These are phyloP conservation scores for Debaryomyces nepalensis DNA, from an alignment of 1,139 yeast species.

Conservation along the genomic window DNA sequence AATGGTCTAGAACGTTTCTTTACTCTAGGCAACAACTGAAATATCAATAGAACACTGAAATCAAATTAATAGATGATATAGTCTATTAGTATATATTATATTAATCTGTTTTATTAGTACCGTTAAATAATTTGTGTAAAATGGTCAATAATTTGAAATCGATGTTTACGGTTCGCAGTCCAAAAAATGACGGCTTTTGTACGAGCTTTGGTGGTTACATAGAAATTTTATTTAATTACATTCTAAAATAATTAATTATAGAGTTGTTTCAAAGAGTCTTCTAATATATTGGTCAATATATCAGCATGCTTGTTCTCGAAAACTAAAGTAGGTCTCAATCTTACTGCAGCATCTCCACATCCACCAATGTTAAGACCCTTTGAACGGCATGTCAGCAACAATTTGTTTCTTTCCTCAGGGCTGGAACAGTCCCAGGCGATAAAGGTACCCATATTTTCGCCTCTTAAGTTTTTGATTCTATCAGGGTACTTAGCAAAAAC, in stretches of 20 bases:
- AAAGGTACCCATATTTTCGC: conserved; percentile 69
- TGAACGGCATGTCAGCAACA: conserved; percentile 53
- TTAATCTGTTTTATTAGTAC: not conserved
- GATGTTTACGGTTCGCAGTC: not conserved
- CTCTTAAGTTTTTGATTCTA: conserved; percentile 59
- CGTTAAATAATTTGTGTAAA: conserved; percentile 3
- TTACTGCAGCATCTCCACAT: conserved; percentile 65
- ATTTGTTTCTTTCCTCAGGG: conserved; percentile 52
- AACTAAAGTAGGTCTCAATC: conserved; percentile 73
- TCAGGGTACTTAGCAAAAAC: conserved; percentile 51
- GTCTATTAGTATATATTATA: not conserved
- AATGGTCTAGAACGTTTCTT: not conserved
- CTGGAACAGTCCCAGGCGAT: conserved; percentile 72
- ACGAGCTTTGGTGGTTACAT: not conserved
- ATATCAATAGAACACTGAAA: not conserved
- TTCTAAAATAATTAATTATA: conserved; percentile 6
- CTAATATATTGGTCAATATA: conserved; percentile 53
- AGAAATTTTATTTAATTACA: not conserved
- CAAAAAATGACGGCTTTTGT: conserved; percentile 1
- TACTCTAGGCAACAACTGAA: not conserved
- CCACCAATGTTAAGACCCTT: conserved; percentile 76
- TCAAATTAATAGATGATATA: not conserved
- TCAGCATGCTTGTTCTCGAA: conserved; percentile 73
- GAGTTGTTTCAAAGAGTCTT: conserved; percentile 30
- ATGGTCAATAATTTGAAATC: conserved; percentile 3